Percentiles rank a stretch among this genome's conserved stretches.
Evolutionary conservation across 345 rosid genomes (phyloP).

Genomic region (Erucastrum elatum): DNA sequence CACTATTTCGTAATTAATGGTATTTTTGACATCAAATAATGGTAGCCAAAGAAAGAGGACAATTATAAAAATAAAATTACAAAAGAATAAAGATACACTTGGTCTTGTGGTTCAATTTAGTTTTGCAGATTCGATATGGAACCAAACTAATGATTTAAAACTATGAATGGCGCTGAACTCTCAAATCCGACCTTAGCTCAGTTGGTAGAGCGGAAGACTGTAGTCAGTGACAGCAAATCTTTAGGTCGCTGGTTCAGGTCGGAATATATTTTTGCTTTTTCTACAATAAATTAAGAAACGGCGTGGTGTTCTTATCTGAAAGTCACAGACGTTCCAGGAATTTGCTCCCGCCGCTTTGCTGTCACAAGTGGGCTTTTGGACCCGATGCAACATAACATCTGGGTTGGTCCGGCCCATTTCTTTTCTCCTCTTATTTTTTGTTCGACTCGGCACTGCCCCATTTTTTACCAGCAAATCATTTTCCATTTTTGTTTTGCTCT

Average conservation of each 20-base stretch:
- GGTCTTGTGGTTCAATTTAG: neutral
- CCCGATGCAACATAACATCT: neutral
- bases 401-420: neutral
- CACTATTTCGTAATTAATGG: neutral
- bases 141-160: neutral
- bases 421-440: neutral
- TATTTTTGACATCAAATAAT: neutral
- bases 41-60: neutral
- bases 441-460: neutral
- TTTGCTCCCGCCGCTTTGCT: neutral
- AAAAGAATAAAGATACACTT: neutral
- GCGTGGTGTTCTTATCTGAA: constrained; percentile 8
- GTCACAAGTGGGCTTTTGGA: neutral
- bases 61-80: neutral
- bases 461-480: neutral
- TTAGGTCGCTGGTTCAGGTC: constrained; percentile 41
- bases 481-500: neutral
- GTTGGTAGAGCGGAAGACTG: constrained; percentile 99
- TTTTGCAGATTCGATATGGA: neutral
- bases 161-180: no score
- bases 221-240: constrained; percentile 49
- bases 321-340: neutral
- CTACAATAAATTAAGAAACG: neutral
- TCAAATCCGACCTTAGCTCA: constrained; percentile 85
- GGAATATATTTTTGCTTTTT: neutral